Percentiles rank a stretch among this genome's conserved stretches.
Conservation (phyloP, 495 filamentous ascomycete genomes). For the Podospora fimiseda region DNA sequence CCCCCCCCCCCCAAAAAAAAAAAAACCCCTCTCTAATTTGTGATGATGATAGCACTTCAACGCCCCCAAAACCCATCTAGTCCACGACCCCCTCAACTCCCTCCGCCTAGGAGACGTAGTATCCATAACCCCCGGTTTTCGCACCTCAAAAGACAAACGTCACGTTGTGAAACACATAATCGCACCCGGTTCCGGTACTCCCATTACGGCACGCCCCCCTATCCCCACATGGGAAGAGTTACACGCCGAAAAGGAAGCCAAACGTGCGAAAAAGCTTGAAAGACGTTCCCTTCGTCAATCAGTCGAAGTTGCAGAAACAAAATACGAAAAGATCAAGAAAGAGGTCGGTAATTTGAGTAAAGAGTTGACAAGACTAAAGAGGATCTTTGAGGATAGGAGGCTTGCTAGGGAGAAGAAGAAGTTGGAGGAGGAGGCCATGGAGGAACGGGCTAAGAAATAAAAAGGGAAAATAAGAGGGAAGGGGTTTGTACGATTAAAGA, state of each 20-base stretch:
- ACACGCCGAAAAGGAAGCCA: slow-evolving; percentile 39
- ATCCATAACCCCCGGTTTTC: slow-evolving; percentile 63
- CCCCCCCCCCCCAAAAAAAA: neutral
- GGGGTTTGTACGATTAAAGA: too few species aligned
- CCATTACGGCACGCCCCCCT: slow-evolving; percentile 55
- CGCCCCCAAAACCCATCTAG: slow-evolving; percentile 46
- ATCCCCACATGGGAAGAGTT: slow-evolving; percentile 60
- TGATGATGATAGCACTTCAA: slow-evolving; percentile 40
- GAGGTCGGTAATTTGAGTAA: neutral
- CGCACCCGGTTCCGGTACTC: slow-evolving; percentile 56
- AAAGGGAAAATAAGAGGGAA: neutral
- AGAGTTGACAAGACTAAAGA: neutral
- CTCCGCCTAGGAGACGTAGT: slow-evolving; percentile 72
- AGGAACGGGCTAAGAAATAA: too few species aligned
- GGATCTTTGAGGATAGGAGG: neutral
- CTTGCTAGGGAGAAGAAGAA: slow-evolving; percentile 11
- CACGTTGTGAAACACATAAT: slow-evolving; percentile 76
- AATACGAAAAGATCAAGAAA: neutral
- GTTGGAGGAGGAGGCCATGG: neutral
- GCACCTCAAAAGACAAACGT: slow-evolving; percentile 57
- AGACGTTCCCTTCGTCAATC: slow-evolving; percentile 30
- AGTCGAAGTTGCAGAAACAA: neutral
- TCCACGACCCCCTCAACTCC: slow-evolving; percentile 70
- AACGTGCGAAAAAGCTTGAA: slow-evolving; percentile 45
- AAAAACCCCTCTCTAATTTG: neutral